Evolutionary conservation across 768 basidiomycete genomes (phyloP).

Genomic region (Fomitopsis serialis): DNA sequence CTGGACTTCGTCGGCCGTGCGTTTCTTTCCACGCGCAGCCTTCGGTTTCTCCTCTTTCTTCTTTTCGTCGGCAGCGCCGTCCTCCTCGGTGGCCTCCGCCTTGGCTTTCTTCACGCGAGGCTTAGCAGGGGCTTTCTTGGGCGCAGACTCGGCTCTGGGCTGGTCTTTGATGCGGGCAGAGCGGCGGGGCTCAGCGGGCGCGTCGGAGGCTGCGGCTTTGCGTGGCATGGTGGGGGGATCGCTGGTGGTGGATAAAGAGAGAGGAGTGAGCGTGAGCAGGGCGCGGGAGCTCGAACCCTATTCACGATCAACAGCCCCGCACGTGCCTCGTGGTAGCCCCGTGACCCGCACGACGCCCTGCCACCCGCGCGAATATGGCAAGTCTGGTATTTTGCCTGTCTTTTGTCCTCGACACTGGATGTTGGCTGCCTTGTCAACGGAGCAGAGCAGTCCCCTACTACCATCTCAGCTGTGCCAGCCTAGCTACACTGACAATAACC

Average conservation of each 20-base stretch:
- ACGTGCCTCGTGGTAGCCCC: constrained; percentile 20
- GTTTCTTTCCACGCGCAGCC: constrained; percentile 50
- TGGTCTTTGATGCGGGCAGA: constrained; percentile 72
- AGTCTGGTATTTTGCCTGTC: too few relatives aligned
- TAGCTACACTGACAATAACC: too few relatives aligned
- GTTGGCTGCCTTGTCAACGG: too few relatives aligned
- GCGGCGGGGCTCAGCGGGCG: constrained; percentile 56
- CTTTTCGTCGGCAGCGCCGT: constrained; percentile 35
- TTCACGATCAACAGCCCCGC: constrained; percentile 26
- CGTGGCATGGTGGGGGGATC: constrained; percentile 49
- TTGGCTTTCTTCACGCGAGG: constrained; percentile 47
- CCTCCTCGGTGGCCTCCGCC: constrained; percentile 17
- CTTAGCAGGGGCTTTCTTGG: constrained; percentile 61
- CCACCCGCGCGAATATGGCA: background rate
- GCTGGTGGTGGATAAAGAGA: constrained; percentile 15
- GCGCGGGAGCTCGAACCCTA: constrained; percentile 18
- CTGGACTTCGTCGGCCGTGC: constrained; percentile 36
- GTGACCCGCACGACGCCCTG: constrained; percentile 8
- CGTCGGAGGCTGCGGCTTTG: constrained; percentile 48
- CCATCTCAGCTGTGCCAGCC: too few relatives aligned
- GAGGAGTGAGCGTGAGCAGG: constrained; percentile 12
- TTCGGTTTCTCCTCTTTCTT: constrained; percentile 40
- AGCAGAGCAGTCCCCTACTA: too few relatives aligned
- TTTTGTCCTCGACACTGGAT: too few relatives aligned
- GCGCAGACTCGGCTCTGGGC: constrained; percentile 45